Evolutionary conservation across 129 eudicot species (phyloP), one percentile per base, ranked within the genome.

Genomic region (Solidago caesia): DNA sequence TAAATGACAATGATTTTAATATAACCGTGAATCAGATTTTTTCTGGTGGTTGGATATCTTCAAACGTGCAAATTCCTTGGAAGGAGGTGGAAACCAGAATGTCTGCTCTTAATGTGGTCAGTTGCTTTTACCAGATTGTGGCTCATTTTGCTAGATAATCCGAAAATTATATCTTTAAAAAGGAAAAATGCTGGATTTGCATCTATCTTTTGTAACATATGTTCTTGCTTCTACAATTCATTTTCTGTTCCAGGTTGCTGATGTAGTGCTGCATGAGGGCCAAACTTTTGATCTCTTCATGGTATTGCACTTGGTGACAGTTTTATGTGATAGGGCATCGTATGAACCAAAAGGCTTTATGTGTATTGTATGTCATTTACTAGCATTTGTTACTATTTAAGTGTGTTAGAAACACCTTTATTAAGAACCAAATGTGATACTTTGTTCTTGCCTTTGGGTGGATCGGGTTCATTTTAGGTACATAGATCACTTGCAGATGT

Each of bases 401-500:
- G 42, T 60, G 44, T 73, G 55, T 44, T 70, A 39, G 71, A 33
- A 80, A 53, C 48, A 77, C 42, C 39, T 25, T 45, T 43, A 53
- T 29, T 15, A 26, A 61, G 65, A 29, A 59, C 61, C 4, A 5
- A 44, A 27, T 48, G 66, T 26, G 26, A 61, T 33, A 67, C 39
- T 61, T 26, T 65, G 49, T 58, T 70, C 46, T 69, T 61, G 26
- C 57, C 45, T 44, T 33, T 77, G 75, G 39, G 59, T 60, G 76
- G 45, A 39, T 73, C 53, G 64, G 49, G 44, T 69, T n/a, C 58
- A 8, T 69, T 84, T 73, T 77, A 94, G 99, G 97, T 91, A 73
- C 91, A 91, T 84, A 91, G 83, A 85, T 87, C 99, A 61, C 85
- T 91, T 79, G 97, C 97, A 58, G 97, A 94, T 79, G 96, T 88